phyloP scores from a whole-genome alignment of 2,329 filamentous ascomycete genomes.

The Microsporum audouinii region DNA sequence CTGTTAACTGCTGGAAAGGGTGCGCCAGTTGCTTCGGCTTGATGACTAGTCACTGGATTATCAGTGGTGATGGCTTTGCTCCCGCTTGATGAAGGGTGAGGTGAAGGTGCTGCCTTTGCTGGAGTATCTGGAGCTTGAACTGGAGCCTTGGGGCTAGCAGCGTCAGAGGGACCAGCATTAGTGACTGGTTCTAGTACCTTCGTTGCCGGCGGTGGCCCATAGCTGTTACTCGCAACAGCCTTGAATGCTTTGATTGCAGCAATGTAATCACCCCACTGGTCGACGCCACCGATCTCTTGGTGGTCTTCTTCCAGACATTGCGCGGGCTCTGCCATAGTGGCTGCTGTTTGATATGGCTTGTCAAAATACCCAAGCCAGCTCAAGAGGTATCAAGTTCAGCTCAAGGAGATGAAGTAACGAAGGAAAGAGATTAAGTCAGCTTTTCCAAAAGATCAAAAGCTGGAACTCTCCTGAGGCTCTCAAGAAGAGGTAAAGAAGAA shows the following conservation, averaged over 20 bases:
- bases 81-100: not conserved
- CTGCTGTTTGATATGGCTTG: not conserved
- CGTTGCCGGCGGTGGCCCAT: not conserved
- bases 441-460: not conserved
- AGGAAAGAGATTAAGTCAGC: not conserved
- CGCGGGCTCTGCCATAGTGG: not conserved
- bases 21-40: not conserved
- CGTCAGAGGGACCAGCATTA: not conserved
- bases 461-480: not conserved
- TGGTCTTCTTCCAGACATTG: not conserved
- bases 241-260: not conserved
- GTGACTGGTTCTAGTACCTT: not conserved
- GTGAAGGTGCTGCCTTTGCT: not conserved
- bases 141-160: not conserved
- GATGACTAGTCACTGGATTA: not conserved
- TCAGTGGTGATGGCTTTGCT: not conserved
- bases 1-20: not conserved
- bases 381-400: not conserved
- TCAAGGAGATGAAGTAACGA: not conserved
- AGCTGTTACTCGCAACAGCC: not conserved
- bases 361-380: not conserved
- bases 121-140: not conserved
- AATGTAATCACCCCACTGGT: not conserved
- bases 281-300: not conserved
- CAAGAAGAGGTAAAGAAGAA: not conserved